A percentile compares a stretch with the other conserved stretches of the same genome.
Conservation (phyloP, 305 asterid species). For the Solanum hybrid region DNA sequence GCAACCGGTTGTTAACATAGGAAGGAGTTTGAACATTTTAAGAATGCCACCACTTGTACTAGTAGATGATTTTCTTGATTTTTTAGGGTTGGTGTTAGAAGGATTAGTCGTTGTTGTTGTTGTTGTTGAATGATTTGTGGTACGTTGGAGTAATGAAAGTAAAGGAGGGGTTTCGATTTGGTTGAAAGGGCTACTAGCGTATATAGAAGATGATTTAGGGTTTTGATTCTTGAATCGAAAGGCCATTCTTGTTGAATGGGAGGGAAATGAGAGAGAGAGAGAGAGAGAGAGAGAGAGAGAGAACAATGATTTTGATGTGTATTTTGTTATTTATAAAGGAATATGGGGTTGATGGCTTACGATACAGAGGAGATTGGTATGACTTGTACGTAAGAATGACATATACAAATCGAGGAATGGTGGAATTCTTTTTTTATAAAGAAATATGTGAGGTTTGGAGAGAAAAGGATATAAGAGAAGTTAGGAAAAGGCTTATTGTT, state of each 20-base stretch:
- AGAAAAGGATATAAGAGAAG: not conserved
- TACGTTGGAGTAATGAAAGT: conserved; percentile 45
- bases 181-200: conserved; percentile 40
- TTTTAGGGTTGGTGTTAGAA: conserved; percentile 6
- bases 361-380: conserved; percentile 37
- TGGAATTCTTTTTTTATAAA: not conserved
- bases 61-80: conserved; percentile 27
- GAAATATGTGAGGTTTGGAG: not conserved
- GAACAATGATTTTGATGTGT: not conserved
- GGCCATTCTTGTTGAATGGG: not conserved
- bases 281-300: not conserved
- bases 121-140: conserved; percentile 1
- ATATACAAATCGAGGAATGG: not conserved
- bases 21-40: conserved; percentile 81
- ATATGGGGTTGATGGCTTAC: not conserved
- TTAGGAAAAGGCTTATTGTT: conserved; percentile 3
- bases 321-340: not conserved
- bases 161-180: conserved; percentile 51
- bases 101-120: not conserved
- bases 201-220: conserved; percentile 24
- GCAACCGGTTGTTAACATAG: conserved; percentile 89
- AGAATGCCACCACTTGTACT: conserved; percentile 46
- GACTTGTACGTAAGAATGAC: not conserved
- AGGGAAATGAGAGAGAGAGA: too few species aligned
- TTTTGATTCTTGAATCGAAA: conserved; percentile 5